Conservation (phyloP, 768 basidiomycete genomes). For the Podaxis sp. region DNA sequence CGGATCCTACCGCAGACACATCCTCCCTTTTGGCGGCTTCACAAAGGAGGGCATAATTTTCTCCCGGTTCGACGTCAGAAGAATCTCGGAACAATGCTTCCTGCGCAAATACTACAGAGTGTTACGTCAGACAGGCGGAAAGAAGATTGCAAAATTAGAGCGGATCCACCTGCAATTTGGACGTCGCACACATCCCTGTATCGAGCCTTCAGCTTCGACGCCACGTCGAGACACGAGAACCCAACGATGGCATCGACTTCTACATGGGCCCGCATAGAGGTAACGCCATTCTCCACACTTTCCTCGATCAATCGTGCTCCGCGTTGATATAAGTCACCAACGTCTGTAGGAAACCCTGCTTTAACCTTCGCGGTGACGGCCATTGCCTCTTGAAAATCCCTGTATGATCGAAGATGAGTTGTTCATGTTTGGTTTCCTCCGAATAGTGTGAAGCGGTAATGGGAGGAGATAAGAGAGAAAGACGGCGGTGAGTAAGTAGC, state of each 20-base stretch:
- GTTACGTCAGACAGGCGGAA: conserved; percentile 1
- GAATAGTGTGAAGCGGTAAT: neutral
- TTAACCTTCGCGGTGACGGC: conserved; percentile 52
- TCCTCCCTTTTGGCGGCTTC: conserved; percentile 38
- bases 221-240: conserved; percentile 53
- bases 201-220: conserved; percentile 44
- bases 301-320: conserved; percentile 55
- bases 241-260: conserved; percentile 60
- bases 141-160: neutral
- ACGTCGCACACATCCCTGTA: conserved; percentile 50
- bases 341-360: conserved; percentile 40
- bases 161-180: conserved; percentile 52
- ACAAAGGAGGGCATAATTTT: conserved; percentile 46
- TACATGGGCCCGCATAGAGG: conserved; percentile 66
- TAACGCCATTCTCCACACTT: conserved; percentile 62
- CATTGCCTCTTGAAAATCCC: conserved; percentile 58
- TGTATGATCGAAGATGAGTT: conserved; percentile 24
- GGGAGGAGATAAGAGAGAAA: neutral
- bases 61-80: conserved; percentile 35
- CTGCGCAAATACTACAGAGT: conserved; percentile 55
- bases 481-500: neutral
- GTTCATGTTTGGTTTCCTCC: neutral
- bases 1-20: conserved; percentile 59
- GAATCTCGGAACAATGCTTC: conserved; percentile 49
- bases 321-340: conserved; percentile 48